A percentile compares a stretch with the other conserved stretches of the same genome.
These are phyloP conservation scores for Podospora australis DNA, from an alignment of 495 filamentous ascomycete genomes.

Conservation along the genomic window DNA sequence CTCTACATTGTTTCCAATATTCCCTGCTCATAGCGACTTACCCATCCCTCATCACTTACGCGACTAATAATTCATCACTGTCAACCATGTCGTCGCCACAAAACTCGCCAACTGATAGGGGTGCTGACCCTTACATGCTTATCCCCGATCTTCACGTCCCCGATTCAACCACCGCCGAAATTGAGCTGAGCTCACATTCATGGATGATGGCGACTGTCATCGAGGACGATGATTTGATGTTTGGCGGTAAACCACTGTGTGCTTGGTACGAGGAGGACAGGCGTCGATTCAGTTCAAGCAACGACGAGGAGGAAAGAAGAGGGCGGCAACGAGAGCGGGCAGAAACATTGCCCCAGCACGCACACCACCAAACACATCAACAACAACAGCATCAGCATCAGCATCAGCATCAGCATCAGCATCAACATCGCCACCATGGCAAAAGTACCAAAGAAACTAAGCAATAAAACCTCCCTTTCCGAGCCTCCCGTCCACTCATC, in stretches of 20 bases:
- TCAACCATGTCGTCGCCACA: slow-evolving; percentile 26
- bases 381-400: slow-evolving; percentile 11
- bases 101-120: slow-evolving; percentile 16
- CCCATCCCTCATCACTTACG: not conserved
- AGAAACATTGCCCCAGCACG: slow-evolving; percentile 7
- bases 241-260: slow-evolving; percentile 50
- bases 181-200: slow-evolving; percentile 28
- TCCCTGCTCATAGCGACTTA: too few relatives aligned
- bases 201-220: slow-evolving; percentile 50
- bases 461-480: slow-evolving; percentile 9
- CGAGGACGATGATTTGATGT: slow-evolving; percentile 52
- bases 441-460: slow-evolving; percentile 11
- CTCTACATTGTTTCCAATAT: too few relatives aligned
- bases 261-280: slow-evolving; percentile 51
- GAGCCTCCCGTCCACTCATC: not conserved
- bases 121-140: slow-evolving; percentile 30
- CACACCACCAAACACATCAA: slow-evolving; percentile 14
- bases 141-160: slow-evolving; percentile 24
- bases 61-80: not conserved
- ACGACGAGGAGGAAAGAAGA: slow-evolving; percentile 38
- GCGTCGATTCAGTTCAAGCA: slow-evolving; percentile 25
- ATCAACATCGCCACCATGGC: slow-evolving; percentile 13
- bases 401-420: slow-evolving; percentile 10
- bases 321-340: slow-evolving; percentile 35
- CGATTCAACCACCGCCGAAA: slow-evolving; percentile 31